Base-by-base conservation (phyloP, 1,139 yeast species). In the Saccharomyces hybrid region DNA sequence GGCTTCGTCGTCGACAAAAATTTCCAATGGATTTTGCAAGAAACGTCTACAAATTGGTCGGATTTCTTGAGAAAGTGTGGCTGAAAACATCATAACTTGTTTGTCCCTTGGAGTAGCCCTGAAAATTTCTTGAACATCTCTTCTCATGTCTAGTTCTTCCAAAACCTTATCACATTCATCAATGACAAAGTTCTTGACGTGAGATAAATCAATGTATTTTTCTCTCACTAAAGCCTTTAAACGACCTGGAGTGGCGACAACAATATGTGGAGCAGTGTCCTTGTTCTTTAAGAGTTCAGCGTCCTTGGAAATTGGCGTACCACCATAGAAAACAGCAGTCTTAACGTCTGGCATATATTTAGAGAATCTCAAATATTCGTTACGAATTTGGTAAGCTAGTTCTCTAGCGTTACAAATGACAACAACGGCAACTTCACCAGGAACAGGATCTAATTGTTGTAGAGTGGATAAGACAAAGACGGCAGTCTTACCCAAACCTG, bases 11-110 rank as follows among this genome's bases (percentile, higher is more conserved):
- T 93, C 99, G 62, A 93, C 98, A 71, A 88, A 93, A 66, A 93
- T 90, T 77, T 93, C 99, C 73, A 93, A 80, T 63, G 99, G 99
- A 69, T 88, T 90, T 77, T 93, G 97, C 93, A 93, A 88, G 77
- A 93, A 93, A 78, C 93, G 90, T 78, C 91, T 91, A 80, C 98
- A 93, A 59, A 93, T 84, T 58, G 97, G 97, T 75, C 97, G 88
- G 69, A 93, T 90, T 70, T 93, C 99, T 72, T 83, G 88, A 50
- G 96, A 84, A 67, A 93, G 80, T 56, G 99, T 93, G 63, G 99
- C 99, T 57, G 97, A 88, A 75, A 93, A 93, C 97, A 93, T 93
- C 98, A 93, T 91, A 57, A 93, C 99, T 79, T 93, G 99, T 77
- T 93, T 93, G 73, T 93, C 97, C 75, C 88, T 96, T 61, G 99